Base-by-base conservation (phyloP, 2,329 filamentous ascomycete species). In the Neofusicoccum ribis region DNA sequence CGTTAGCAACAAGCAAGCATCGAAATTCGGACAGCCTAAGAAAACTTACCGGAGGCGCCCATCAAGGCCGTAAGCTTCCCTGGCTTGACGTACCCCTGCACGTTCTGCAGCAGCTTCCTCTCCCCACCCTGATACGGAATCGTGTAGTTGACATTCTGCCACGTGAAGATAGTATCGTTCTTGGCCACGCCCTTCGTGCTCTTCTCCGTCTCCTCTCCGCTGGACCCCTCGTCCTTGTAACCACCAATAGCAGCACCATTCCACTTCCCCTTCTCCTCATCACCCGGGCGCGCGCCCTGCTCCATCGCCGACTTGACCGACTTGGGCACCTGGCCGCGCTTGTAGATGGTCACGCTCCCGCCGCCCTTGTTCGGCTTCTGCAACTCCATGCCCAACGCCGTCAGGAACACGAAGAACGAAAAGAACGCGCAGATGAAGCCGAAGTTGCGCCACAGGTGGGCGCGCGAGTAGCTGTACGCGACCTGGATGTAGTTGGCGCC, bases 141-240 rank as follows among this genome's bases (percentile, higher is more conserved):
- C 0, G 86, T 90, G 74, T 97, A 97, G 72, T 89, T 91, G 67
- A 97, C 87, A 68, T 91, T 83, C 74, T 94, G 91, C 90, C 92
- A 97, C 0, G 93, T 96, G 66, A 96, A 80, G 44, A 81, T 75
- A 3, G 77, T 75, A 58, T 89, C 86, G 67, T 89, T 89, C 71
- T 85, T 86, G 1, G 85, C 85, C 14, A 90, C 83, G 2, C 81
- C 81, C 39, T 82, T 76, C 49, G 82, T 74, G 0, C 70, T 69
- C 47, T 71, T 76, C 61, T 78, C 72, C 51, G 71, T 69, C 11
- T 69, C 68, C 44, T 73, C 66, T 20, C 67, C 67, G 20, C 70
- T 72, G 15, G 70, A 72, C 17, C 74, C 72, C 41, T 71, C 69
- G 3, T 56, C 39, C 23, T 8, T 11, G 27, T 31, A n/a, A 3